phyloP scores from a whole-genome alignment of 306 rosid genomes.

The Cucurbita maxima region DNA sequence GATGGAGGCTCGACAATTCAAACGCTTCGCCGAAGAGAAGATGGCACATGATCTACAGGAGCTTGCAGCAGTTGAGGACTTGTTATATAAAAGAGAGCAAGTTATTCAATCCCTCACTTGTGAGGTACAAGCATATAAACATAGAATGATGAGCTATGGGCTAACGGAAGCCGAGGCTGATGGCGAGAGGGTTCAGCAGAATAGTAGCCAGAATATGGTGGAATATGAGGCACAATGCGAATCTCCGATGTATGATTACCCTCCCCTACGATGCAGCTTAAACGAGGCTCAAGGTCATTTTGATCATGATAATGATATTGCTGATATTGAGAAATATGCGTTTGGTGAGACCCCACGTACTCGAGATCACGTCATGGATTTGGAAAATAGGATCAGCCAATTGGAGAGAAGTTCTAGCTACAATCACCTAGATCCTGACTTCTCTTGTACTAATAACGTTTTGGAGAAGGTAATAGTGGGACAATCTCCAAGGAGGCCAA shows the following conservation, averaged over 20 bases:
- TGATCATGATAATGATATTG: constrained; percentile 40
- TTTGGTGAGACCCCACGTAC: constrained; percentile 72
- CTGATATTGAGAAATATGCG: constrained; percentile 75
- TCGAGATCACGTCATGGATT: constrained; percentile 42
- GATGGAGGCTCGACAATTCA: constrained; percentile 95
- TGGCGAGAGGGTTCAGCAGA: constrained; percentile 15
- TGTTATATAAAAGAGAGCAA: constrained; percentile 87
- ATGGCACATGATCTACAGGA: constrained; percentile 82
- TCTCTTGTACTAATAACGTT: constrained; percentile 37
- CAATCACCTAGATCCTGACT: constrained; percentile 49
- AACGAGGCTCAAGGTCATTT: constrained; percentile 27
- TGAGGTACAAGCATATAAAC: constrained; percentile 84
- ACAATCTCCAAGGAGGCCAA: constrained; percentile 46
- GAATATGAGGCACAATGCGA: constrained; percentile 42
- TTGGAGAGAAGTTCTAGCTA: constrained; percentile 62
- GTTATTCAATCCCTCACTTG: constrained; percentile 73
- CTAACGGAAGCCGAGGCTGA: constrained; percentile 61
- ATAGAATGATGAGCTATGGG: constrained; percentile 90
- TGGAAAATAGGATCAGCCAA: constrained; percentile 66
- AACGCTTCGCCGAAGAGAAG: constrained; percentile 81
- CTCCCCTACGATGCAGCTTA: constrained; percentile 66
- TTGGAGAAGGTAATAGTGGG: constrained; percentile 77
- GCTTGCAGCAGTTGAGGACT: constrained; percentile 57
- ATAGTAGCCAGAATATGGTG: constrained; percentile 11
- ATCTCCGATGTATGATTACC: constrained; percentile 52